A percentile compares a stretch with the other conserved stretches of the same genome.
Conservation (phyloP, 2,329 filamentous ascomycete species). For the Cordyceps javanica region DNA sequence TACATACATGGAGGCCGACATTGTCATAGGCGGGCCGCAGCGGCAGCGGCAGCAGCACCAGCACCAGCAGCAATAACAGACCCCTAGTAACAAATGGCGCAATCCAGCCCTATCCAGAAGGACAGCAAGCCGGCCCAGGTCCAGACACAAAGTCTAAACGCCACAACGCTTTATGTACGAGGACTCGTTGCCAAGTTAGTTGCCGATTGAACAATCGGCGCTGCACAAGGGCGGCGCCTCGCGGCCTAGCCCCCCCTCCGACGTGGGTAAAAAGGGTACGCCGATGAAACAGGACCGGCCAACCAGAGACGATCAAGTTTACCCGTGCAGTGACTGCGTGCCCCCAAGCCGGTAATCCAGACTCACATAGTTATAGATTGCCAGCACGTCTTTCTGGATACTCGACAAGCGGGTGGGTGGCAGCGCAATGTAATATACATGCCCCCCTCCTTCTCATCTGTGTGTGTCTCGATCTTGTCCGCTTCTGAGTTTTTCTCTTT, state of each 20-base stretch:
- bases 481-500: neutral
- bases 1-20: neutral
- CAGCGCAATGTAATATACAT: neutral
- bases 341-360: neutral
- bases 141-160: neutral
- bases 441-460: neutral
- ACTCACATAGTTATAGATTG: neutral
- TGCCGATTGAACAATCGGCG: neutral
- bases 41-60: neutral
- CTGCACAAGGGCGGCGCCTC: neutral
- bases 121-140: neutral
- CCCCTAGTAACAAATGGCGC: neutral
- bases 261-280: neutral
- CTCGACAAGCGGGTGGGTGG: neutral
- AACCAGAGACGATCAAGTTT: slow-evolving; percentile 2
- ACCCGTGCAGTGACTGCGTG: neutral
- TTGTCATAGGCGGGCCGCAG: neutral
- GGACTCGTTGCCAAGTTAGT: too few relatives aligned
- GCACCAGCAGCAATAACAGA: too few relatives aligned
- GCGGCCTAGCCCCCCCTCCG: neutral
- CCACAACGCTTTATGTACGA: neutral
- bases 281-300: neutral
- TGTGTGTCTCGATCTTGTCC: neutral
- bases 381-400: neutral
- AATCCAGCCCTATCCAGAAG: slow-evolving; percentile 2